A percentile compares a stretch with the other conserved stretches of the same genome.
These are phyloP conservation scores for Stygiomarasmius scandens DNA, from an alignment of 1,284 basidiomycete species.

Conservation along the genomic window DNA sequence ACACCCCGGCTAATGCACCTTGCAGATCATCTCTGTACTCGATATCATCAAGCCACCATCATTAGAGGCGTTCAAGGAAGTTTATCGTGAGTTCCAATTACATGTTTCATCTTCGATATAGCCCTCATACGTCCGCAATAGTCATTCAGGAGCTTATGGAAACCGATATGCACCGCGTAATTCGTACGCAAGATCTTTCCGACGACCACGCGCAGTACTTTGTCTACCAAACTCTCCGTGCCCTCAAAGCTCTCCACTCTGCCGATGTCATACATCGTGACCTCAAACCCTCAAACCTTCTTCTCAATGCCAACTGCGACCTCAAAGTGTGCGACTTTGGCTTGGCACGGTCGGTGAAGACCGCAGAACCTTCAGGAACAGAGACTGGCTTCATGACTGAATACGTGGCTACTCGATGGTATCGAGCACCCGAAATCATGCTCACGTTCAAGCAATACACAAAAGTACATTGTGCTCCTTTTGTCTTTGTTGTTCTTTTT, in stretches of 20 bases:
- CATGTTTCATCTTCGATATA: conserved; percentile 49
- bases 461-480: conserved; percentile 54
- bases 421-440: conserved; percentile 96
- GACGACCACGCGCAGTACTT: conserved; percentile 96
- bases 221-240: conserved; percentile 87
- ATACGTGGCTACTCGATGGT: conserved; percentile 94
- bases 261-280: conserved; percentile 96
- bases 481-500: neutral
- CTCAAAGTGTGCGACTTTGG: conserved; percentile 96
- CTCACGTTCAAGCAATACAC: conserved; percentile 96
- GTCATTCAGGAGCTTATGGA: conserved; percentile 73
- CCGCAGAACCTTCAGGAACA: conserved; percentile 82
- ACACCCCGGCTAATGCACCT: too few species aligned
- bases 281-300: conserved; percentile 92
- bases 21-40: conserved; percentile 90
- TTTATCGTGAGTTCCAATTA: conserved; percentile 78
- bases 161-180: conserved; percentile 87
- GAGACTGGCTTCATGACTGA: conserved; percentile 93
- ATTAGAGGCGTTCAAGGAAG: conserved; percentile 92
- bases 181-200: conserved; percentile 81
- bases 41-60: conserved; percentile 93
- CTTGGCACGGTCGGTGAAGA: conserved; percentile 85
- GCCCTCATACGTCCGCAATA: conserved; percentile 43
- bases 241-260: conserved; percentile 91
- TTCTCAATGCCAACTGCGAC: conserved; percentile 97